These are phyloP conservation scores for Silene latifolia DNA, from an alignment of 148 eudicot genomes.

Conservation along the genomic window DNA sequence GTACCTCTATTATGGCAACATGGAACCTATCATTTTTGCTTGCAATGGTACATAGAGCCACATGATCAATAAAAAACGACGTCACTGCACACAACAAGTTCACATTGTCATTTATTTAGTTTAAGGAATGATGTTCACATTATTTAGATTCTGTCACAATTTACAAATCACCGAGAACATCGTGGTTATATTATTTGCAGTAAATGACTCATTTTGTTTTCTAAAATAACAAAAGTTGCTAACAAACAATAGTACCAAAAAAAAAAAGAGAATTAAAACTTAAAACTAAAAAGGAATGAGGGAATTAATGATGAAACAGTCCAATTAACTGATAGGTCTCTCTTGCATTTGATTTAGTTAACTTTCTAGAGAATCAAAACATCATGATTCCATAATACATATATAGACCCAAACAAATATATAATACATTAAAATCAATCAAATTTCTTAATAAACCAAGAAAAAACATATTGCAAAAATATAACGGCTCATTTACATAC, in stretches of 20 bases:
- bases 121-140: not conserved
- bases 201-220: not conserved
- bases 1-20: conserved; percentile 80
- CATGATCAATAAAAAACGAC: conserved; percentile 47
- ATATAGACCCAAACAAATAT: too few species aligned
- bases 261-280: not conserved
- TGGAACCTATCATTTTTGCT: conserved; percentile 48
- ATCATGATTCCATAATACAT: too few species aligned
- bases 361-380: too few species aligned
- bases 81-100: conserved; percentile 43
- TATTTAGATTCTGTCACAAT: not conserved
- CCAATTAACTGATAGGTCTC: not conserved
- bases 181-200: not conserved
- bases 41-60: conserved; percentile 58
- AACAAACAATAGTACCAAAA: conserved; percentile 2
- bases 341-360: too few species aligned
- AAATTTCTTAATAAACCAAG: too few species aligned
- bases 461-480: too few species aligned
- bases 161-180: not conserved
- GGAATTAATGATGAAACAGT: conserved; percentile 9
- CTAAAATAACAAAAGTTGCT: too few species aligned
- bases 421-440: too few species aligned
- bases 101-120: conserved; percentile 10
- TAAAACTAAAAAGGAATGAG: conserved; percentile 2
- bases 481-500: too few species aligned